Conservation (phyloP, 2,329 filamentous ascomycete species). For the Paracoccidioides lutzii region DNA sequence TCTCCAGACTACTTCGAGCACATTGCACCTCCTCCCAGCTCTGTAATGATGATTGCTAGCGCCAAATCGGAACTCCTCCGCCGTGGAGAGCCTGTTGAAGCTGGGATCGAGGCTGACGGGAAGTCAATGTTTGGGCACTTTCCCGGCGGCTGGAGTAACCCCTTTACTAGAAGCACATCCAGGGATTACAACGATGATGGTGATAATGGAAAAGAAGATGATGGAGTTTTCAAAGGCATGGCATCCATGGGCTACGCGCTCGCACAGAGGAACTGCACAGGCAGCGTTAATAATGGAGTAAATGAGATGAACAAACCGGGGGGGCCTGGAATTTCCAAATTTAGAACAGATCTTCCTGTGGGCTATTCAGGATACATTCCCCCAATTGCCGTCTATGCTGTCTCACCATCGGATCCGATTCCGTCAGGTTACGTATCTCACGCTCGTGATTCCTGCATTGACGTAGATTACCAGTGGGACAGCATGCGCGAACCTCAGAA, state of each 20-base stretch:
- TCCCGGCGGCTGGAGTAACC: constrained; percentile 43
- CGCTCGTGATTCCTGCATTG: constrained; percentile 70
- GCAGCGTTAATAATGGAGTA: constrained; percentile 31
- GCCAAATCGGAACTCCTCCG: constrained; percentile 80
- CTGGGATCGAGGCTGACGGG: constrained; percentile 23
- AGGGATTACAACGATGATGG: constrained; percentile 14
- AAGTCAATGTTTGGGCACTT: constrained; percentile 35
- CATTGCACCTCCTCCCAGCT: constrained; percentile 78
- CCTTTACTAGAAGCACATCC: constrained; percentile 13
- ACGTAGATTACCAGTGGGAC: constrained; percentile 93
- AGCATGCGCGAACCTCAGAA: constrained; percentile 64
- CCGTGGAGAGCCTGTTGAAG: constrained; percentile 52
- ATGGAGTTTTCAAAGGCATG: constrained; percentile 17
- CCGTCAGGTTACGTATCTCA: constrained; percentile 81
- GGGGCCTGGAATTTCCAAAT: constrained; percentile 17
- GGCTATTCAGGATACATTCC: constrained; percentile 49
- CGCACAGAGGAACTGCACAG: constrained; percentile 35
- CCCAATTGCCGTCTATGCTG: constrained; percentile 69
- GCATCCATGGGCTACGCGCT: constrained; percentile 27
- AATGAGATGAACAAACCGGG: constrained; percentile 14
- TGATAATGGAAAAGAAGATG: constrained; percentile 14
- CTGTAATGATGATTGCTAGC: constrained; percentile 71
- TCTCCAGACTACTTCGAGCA: constrained; percentile 85
- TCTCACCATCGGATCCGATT: constrained; percentile 68
- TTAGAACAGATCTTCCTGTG: constrained; percentile 22